phyloP scores from a whole-genome alignment of 1,284 basidiomycete genomes.

The Apiotrichum mycotoxinovorans region DNA sequence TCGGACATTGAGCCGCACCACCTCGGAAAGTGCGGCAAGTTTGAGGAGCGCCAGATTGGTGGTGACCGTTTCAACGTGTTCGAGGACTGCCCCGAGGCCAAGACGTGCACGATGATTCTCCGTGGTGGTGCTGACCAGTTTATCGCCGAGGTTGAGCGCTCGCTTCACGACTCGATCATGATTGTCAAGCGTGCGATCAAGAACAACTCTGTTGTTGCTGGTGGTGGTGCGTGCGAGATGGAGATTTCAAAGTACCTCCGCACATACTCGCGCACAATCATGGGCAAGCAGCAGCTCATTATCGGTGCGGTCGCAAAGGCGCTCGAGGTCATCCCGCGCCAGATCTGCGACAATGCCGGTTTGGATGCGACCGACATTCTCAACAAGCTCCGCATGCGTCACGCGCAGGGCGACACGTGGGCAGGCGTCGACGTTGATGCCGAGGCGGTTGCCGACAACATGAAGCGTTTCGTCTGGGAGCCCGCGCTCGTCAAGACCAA shows the following conservation, averaged over 20 bases:
- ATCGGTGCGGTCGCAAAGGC: constrained; percentile 95
- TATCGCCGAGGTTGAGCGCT: constrained; percentile 96
- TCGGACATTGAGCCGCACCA: constrained; percentile 87
- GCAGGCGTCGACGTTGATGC: constrained; percentile 94
- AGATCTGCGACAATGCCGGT: constrained; percentile 98
- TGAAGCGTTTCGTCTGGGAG: constrained; percentile 98
- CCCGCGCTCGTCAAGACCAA: constrained; percentile 93
- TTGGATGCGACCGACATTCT: constrained; percentile 96
- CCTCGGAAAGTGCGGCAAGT: constrained; percentile 84
- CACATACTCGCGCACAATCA: constrained; percentile 83
- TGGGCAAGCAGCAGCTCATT: constrained; percentile 94
- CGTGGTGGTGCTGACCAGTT: constrained; percentile 98
- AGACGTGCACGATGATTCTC: constrained; percentile 94
- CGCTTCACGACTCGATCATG: constrained; percentile 98
- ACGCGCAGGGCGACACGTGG: constrained; percentile 82
- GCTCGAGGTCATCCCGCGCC: constrained; percentile 94
- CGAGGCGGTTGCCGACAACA: constrained; percentile 88
- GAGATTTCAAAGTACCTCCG: constrained; percentile 91
- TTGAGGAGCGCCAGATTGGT: constrained; percentile 94
- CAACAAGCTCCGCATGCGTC: constrained; percentile 96
- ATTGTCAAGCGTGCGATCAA: constrained; percentile 96
- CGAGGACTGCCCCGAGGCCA: constrained; percentile 88
- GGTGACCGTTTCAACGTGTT: constrained; percentile 98
- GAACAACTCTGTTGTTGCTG: constrained; percentile 93
- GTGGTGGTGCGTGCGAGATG: constrained; percentile 99